Conservation (phyloP, 352 stramenopile species). For the Pythium brachiatum region DNA sequence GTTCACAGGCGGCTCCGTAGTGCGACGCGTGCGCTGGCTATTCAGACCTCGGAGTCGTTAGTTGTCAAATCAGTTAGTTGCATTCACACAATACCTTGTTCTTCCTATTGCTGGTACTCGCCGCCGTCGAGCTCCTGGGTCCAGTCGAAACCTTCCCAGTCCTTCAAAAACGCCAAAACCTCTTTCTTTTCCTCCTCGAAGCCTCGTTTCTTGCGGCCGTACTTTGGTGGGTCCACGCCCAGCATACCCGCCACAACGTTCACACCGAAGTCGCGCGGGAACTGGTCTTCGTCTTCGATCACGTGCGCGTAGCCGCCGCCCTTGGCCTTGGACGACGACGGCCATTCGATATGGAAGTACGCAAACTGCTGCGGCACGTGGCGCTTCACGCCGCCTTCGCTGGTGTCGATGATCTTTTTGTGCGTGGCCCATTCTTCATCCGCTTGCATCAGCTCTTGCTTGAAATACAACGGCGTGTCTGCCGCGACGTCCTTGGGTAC, state of each 20-base stretch:
- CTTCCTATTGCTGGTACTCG: conserved; percentile 30
- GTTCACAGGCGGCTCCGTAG: too few species aligned
- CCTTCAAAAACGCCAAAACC: conserved; percentile 56
- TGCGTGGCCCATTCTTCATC: conserved; percentile 80
- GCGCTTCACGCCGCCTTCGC: conserved; percentile 50
- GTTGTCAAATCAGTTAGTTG: neutral
- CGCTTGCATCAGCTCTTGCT: conserved; percentile 76
- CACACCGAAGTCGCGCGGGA: conserved; percentile 73
- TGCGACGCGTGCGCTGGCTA: neutral
- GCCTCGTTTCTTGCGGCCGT: conserved; percentile 41
- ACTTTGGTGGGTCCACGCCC: conserved; percentile 61
- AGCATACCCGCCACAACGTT: conserved; percentile 80
- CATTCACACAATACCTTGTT: conserved; percentile 8
- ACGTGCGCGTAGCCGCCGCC: conserved; percentile 75
- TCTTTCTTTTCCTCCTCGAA: conserved; percentile 62
- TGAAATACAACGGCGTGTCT: conserved; percentile 79
- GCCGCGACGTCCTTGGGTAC: conserved; percentile 55
- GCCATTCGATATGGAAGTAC: conserved; percentile 87
- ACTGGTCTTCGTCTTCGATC: conserved; percentile 76
- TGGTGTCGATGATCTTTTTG: conserved; percentile 80
- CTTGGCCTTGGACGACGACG: conserved; percentile 9
- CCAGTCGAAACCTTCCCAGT: conserved; percentile 76
- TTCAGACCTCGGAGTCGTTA: neutral
- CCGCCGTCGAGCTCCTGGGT: conserved; percentile 69
- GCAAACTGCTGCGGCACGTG: conserved; percentile 74